phyloP scores from a whole-genome alignment of 768 basidiomycete species.

The Mycena galopus region DNA sequence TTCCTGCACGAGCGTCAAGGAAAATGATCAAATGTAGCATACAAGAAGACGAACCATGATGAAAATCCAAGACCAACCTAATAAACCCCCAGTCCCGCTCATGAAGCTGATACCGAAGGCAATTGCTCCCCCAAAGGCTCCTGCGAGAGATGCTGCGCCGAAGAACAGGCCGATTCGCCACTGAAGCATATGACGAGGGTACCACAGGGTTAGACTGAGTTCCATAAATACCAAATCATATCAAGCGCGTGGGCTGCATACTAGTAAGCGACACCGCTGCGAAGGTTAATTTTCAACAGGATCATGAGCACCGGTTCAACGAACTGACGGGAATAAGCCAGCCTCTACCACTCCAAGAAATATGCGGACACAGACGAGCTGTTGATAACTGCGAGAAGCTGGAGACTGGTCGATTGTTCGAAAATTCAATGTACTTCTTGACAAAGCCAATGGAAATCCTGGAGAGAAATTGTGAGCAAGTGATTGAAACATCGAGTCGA shows the following conservation, averaged over 20 bases:
- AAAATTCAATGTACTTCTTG: slow-evolving; percentile 73
- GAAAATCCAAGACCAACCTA: slow-evolving; percentile 80
- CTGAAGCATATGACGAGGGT: slow-evolving; percentile 72
- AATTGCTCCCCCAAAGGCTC: slow-evolving; percentile 70
- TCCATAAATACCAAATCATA: not conserved
- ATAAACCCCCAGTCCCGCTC: slow-evolving; percentile 53
- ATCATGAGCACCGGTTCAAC: not conserved
- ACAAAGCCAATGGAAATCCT: slow-evolving; percentile 77
- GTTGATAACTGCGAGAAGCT: no score
- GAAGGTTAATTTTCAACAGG: not conserved
- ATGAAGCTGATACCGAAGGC: slow-evolving; percentile 69
- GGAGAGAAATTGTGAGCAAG: not conserved
- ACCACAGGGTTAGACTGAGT: slow-evolving; percentile 75
- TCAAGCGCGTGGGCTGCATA: slow-evolving; percentile 38
- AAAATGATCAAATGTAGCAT: slow-evolving; percentile 48
- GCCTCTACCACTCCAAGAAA: slow-evolving; percentile 78
- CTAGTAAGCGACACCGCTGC: slow-evolving; percentile 79
- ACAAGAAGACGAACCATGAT: slow-evolving; percentile 46
- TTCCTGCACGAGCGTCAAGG: slow-evolving; percentile 47
- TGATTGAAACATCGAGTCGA: not conserved
- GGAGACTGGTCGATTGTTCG: no score
- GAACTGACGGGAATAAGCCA: slow-evolving; percentile 69
- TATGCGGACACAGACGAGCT: slow-evolving; percentile 69
- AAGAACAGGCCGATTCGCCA: slow-evolving; percentile 74
- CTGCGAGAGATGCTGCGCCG: slow-evolving; percentile 68